Percentiles rank a stretch among this genome's conserved stretches.
phyloP scores from a whole-genome alignment of 768 basidiomycete genomes.

The Termitomyces sp. region DNA sequence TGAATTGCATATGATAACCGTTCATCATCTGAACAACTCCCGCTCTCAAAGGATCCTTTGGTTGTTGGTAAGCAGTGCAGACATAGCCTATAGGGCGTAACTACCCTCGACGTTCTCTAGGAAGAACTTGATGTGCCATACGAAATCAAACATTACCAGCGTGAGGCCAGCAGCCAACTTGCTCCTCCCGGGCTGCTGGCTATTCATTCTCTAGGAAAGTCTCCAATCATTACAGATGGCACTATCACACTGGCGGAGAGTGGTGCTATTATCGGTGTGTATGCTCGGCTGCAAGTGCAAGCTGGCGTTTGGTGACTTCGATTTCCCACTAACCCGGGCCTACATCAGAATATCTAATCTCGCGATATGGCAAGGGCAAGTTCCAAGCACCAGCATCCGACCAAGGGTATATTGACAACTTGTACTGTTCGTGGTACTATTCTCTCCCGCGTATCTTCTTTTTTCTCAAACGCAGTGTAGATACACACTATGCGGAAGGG shows the following conservation, averaged over 20 bases:
- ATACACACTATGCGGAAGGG: constrained; percentile 17
- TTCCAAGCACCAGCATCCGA: constrained; percentile 7
- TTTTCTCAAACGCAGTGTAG: neutral
- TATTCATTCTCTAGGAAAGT: constrained; percentile 34
- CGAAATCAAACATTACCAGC: constrained; percentile 29
- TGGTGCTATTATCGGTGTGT: constrained; percentile 19
- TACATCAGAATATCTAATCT: constrained; percentile 15
- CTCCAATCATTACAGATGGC: constrained; percentile 38
- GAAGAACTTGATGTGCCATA: constrained; percentile 41
- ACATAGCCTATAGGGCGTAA: neutral
- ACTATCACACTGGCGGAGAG: constrained; percentile 28
- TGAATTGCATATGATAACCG: constrained; percentile 12
- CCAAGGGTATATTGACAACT: constrained; percentile 14
- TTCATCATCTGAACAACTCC: constrained; percentile 43
- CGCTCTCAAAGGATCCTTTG: constrained; percentile 47
- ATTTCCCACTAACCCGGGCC: neutral
- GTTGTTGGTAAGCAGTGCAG: constrained; percentile 25
- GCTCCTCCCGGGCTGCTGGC: constrained; percentile 30
- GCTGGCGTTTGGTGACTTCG: neutral
- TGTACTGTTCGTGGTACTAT: constrained; percentile 11
- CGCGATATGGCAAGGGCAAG: constrained; percentile 15
- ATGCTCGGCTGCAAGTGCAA: neutral
- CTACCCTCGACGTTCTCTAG: neutral
- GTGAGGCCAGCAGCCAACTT: constrained; percentile 7
- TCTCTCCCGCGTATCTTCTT: neutral